phyloP scores from a whole-genome alignment of 225 moss, liverwort and hornwort species.

The Bryum argenteum region DNA sequence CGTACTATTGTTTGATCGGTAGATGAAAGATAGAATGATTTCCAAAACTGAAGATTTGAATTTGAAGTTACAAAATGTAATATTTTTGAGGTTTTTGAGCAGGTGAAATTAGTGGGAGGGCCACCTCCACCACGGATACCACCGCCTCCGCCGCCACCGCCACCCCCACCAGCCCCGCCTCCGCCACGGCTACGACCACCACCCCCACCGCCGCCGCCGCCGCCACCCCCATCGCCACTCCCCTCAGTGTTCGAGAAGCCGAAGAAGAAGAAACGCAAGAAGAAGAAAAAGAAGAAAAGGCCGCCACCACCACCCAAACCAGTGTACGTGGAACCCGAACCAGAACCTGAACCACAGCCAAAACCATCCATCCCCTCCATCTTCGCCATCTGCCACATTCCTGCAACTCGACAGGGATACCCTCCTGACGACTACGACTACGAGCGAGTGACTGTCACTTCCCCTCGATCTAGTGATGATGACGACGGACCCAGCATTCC shows the following conservation, averaged over 20 bases:
- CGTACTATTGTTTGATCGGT: too few species aligned
- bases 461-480: slow-evolving; percentile 10
- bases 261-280: slow-evolving; percentile 31
- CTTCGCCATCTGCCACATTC: slow-evolving; percentile 43
- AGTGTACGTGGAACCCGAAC: background rate
- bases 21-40: too few species aligned
- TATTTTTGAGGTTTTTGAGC: background rate
- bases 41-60: too few species aligned
- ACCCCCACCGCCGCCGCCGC: slow-evolving; percentile 7
- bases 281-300: slow-evolving; percentile 9
- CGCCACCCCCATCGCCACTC: background rate
- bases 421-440: background rate
- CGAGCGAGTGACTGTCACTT: background rate
- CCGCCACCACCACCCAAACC: slow-evolving; percentile 11
- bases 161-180: background rate
- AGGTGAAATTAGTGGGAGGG: slow-evolving; percentile 35
- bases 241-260: slow-evolving; percentile 34
- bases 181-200: background rate
- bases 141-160: background rate
- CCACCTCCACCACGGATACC: background rate
- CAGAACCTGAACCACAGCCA: slow-evolving; percentile 1
- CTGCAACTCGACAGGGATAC: slow-evolving; percentile 23
- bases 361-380: slow-evolving; percentile 34
- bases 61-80: too few species aligned
- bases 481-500: slow-evolving; percentile 18